Evolutionary conservation across 768 basidiomycete species (phyloP).

Genomic region (Naganishia antarctica): DNA sequence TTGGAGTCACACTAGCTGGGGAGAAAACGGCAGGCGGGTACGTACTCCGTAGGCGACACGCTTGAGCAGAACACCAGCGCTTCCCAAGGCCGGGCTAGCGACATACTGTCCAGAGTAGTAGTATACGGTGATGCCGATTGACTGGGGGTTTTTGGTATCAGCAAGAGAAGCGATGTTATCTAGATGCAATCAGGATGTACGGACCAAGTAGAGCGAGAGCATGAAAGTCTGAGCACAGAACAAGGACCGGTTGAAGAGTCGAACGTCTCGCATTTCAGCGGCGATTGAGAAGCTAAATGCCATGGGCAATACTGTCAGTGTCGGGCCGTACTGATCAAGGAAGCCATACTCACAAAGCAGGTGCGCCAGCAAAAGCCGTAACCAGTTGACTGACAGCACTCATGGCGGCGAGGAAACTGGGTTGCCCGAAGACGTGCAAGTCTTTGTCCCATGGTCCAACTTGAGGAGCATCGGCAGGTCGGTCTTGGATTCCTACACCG

Average conservation of each 20-base stretch:
- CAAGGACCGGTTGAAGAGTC: constrained; percentile 25
- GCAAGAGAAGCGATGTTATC: neutral
- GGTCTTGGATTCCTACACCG: constrained; percentile 33
- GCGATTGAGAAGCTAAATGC: constrained; percentile 24
- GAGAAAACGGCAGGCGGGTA: too few species aligned
- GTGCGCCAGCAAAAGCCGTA: constrained; percentile 42
- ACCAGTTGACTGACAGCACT: constrained; percentile 45
- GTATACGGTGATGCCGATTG: constrained; percentile 28
- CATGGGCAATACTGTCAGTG: neutral
- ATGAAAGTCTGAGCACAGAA: constrained; percentile 23
- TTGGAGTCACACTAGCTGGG: too few species aligned
- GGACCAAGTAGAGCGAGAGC: constrained; percentile 25
- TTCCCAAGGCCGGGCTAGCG: constrained; percentile 36
- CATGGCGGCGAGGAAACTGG: constrained; percentile 41
- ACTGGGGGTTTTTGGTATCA: constrained; percentile 26
- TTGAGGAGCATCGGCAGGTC: constrained; percentile 29
- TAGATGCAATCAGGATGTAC: neutral
- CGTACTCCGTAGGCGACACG: constrained; percentile 35
- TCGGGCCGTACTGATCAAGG: neutral
- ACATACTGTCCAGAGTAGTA: constrained; percentile 28
- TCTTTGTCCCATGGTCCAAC: constrained; percentile 34
- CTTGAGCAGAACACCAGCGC: constrained; percentile 39
- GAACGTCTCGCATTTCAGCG: constrained; percentile 29
- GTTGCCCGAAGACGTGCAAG: constrained; percentile 31
- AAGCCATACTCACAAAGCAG: constrained; percentile 24